A percentile compares a stretch with the other conserved stretches of the same genome.
These are phyloP conservation scores for Allium cepa DNA, from an alignment of 106 monocot species.

Conservation along the genomic window DNA sequence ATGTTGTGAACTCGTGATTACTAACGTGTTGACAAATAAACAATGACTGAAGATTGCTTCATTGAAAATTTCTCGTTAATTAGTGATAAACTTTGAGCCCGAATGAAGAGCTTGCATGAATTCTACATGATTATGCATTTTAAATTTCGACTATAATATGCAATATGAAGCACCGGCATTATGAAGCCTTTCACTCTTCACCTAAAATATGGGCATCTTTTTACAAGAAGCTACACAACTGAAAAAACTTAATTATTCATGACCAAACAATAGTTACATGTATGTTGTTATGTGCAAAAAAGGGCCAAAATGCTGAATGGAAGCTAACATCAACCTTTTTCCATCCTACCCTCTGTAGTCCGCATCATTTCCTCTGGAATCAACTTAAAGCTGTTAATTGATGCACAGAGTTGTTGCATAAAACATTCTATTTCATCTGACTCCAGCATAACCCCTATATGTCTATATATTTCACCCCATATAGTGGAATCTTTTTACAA, in stretches of 20 bases:
- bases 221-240: background rate
- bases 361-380: conserved; percentile 90
- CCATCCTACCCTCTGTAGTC: conserved; percentile 91
- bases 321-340: conserved; percentile 98
- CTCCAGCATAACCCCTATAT: no score
- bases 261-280: conserved; percentile 41
- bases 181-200: conserved; percentile 81
- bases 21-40: no score
- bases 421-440: no score
- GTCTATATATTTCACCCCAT: no score
- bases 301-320: conserved; percentile 78
- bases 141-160: no score
- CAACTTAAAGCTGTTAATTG: conserved; percentile 5
- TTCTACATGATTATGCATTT: no score
- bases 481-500: no score
- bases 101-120: no score
- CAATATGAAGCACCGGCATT: conserved; percentile 79
- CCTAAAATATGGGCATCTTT: conserved; percentile 28
- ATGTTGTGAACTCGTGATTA: no score
- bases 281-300: conserved; percentile 93
- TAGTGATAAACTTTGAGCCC: no score
- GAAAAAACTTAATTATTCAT: conserved; percentile 3
- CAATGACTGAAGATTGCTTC: no score
- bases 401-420: background rate
- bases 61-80: no score